Base-by-base conservation (phyloP, 768 basidiomycete genomes). In the Rhodotorula sphaerocarpa region DNA sequence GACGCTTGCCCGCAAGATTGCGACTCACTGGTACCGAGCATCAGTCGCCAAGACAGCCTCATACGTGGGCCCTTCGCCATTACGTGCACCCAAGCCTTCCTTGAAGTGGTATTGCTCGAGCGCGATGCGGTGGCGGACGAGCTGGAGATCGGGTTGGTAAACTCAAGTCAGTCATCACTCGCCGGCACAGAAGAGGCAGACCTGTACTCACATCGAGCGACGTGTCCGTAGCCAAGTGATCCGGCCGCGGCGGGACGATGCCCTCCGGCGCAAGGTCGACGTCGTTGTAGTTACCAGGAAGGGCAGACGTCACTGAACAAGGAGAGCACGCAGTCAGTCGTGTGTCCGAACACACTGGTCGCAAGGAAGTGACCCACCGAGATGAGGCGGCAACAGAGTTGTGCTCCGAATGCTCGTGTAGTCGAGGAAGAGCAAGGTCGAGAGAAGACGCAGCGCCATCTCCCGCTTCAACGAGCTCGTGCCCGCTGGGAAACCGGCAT, bases 271-370 rank as follows among this genome's bases (percentile, higher is more conserved):
- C 36, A 11, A 62, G 50, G 50, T 57, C 61, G 16, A 21, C n/a
- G 27, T 62, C 61, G 55, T 55, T 52, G 33, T 42, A 62, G 55
- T 62, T 62, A 31, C 55, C 54, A 3, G 61, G 61, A 1, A 50
- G 44, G 3, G 59, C 52, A 15, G 44, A 61, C 27, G 53, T 36
- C 23, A 51, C 50, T 51, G 31, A 7, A 31, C 21, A 31, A 5
- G 9, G 3, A 10, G 3, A 2, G 33, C n/a, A 34, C 4, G 11
- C 27, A 9, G 48, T 50, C 48, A 50, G 48, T 3, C 14, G n/a
- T n/a, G n/a, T n/a, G 7, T 27, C 12, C 15, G 25, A 25, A 2
- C n/a, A 2, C 44, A 11, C 15, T 5, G 2, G n/a, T 12, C 4
- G 18, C 30, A 21, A 31, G 28, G 6, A 15, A 10, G 12, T 5